phyloP scores from a whole-genome alignment of 2,329 filamentous ascomycete genomes.

The Colletotrichum sp. region DNA sequence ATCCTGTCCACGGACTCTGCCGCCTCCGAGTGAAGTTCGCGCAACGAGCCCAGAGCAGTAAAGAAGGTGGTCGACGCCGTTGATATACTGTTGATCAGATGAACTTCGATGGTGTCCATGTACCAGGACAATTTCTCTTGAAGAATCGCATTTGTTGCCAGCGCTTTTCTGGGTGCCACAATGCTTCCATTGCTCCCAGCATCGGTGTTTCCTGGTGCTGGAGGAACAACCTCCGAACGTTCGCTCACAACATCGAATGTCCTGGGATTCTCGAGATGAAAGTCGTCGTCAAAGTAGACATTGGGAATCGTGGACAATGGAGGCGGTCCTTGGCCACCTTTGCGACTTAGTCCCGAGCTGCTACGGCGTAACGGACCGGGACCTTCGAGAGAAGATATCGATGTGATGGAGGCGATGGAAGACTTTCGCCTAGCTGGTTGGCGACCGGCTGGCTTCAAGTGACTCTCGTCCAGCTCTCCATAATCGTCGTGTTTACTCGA shows the following conservation, averaged over 20 bases:
- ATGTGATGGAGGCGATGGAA: conserved; percentile 52
- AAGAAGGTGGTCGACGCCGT: conserved; percentile 97
- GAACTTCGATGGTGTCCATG: conserved; percentile 98
- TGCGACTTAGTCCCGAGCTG: conserved; percentile 57
- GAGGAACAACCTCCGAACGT: conserved; percentile 90
- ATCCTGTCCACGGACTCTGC: conserved; percentile 90
- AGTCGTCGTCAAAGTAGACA: conserved; percentile 95
- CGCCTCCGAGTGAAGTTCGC: conserved; percentile 90
- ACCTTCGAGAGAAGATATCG: conserved; percentile 54
- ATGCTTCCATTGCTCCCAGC: conserved; percentile 61
- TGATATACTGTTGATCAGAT: conserved; percentile 95
- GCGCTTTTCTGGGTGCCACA: conserved; percentile 75
- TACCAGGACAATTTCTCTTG: conserved; percentile 99
- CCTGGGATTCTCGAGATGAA: conserved; percentile 92
- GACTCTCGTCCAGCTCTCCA: conserved; percentile 46
- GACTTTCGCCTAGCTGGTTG: conserved; percentile 42
- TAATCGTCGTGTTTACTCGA: conserved; percentile 48
- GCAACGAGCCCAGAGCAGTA: conserved; percentile 86
- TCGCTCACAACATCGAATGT: conserved; percentile 98
- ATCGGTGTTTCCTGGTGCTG: conserved; percentile 58
- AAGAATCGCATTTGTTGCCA: conserved; percentile 95
- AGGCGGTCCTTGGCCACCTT: conserved; percentile 74
- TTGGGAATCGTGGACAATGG: conserved; percentile 89
- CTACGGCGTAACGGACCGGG: conserved; percentile 47
- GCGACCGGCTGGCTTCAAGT: conserved; percentile 50